A percentile compares a stretch with the other conserved stretches of the same genome.
Conservation (phyloP, 208 protist species). For the Wallacemonas rigidus region DNA sequence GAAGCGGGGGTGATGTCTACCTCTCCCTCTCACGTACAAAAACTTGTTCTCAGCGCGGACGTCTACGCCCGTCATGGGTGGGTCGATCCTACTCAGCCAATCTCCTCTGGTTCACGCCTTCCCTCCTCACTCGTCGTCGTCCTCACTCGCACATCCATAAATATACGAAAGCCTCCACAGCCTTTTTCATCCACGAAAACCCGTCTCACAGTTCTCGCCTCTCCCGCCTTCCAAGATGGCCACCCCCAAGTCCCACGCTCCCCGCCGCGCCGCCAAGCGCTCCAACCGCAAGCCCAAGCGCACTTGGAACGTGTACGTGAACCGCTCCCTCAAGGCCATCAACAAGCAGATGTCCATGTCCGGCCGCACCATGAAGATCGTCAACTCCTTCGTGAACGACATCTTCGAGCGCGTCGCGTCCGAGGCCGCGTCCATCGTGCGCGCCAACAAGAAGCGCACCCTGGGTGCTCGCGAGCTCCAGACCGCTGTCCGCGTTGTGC, state of each 20-base stretch:
- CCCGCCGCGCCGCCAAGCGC: constrained; percentile 33
- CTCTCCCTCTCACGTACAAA: too few relatives aligned
- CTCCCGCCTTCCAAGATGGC: constrained; percentile 35
- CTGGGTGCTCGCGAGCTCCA: constrained; percentile 96
- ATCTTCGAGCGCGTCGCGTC: constrained; percentile 96
- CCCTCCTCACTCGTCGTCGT: too few relatives aligned
- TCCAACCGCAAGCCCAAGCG: constrained; percentile 78
- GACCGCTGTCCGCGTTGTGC: constrained; percentile 96
- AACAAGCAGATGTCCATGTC: constrained; percentile 96
- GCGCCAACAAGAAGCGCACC: constrained; percentile 96
- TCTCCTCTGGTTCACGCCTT: too few relatives aligned
- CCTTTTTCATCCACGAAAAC: background rate
- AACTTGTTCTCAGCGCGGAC: too few relatives aligned
- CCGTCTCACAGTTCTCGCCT: background rate
- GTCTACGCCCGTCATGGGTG: too few relatives aligned
- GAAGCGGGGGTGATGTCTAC: too few relatives aligned
- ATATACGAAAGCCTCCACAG: too few relatives aligned
- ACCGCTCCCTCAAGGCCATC: constrained; percentile 95
- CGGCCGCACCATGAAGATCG: constrained; percentile 95
- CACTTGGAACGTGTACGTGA: constrained; percentile 90
- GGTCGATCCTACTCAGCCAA: too few relatives aligned
- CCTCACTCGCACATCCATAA: too few relatives aligned
- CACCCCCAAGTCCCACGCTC: constrained; percentile 45
- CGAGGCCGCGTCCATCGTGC: constrained; percentile 93
- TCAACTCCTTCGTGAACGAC: constrained; percentile 98